phyloP scores from a whole-genome alignment of 176 grass and related monocot genomes.

The Rhynchospora pubera region DNA sequence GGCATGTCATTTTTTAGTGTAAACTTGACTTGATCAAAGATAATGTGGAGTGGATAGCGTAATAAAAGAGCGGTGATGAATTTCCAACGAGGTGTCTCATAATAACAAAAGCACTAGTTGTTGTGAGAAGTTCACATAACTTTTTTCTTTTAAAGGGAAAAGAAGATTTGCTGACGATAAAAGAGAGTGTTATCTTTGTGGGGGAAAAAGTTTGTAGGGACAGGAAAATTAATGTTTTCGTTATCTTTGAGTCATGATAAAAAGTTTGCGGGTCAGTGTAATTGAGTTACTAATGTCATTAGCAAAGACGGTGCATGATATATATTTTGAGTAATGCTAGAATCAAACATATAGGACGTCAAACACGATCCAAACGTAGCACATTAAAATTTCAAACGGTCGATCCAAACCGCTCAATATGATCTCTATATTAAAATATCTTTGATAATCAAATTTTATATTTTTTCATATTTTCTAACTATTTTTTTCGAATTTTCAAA shows the following conservation, averaged over 20 bases:
- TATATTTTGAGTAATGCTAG: no score
- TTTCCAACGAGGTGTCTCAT: constrained; percentile 15
- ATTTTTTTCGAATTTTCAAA: no score
- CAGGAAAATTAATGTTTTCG: background rate
- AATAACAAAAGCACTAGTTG: background rate
- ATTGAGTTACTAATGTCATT: background rate
- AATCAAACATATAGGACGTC: no score
- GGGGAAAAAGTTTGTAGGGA: background rate
- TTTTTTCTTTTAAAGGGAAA: constrained; percentile 1
- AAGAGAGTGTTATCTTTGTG: background rate
- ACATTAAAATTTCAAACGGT: no score
- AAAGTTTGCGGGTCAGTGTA: constrained; percentile 10
- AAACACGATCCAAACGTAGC: no score
- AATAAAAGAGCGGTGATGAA: background rate
- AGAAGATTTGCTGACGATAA: constrained; percentile 18
- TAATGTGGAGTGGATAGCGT: background rate
- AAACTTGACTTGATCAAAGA: constrained; percentile 21
- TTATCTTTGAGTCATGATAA: background rate
- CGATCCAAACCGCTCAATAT: no score
- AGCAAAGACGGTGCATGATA: background rate
- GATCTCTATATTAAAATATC: no score
- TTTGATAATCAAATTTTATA: no score
- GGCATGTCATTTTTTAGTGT: constrained; percentile 2
- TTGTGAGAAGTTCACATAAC: constrained; percentile 18
- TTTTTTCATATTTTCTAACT: no score